These are phyloP conservation scores for Ogataea paraovalis DNA, from an alignment of 805 yeast genomes.

Conservation along the genomic window DNA sequence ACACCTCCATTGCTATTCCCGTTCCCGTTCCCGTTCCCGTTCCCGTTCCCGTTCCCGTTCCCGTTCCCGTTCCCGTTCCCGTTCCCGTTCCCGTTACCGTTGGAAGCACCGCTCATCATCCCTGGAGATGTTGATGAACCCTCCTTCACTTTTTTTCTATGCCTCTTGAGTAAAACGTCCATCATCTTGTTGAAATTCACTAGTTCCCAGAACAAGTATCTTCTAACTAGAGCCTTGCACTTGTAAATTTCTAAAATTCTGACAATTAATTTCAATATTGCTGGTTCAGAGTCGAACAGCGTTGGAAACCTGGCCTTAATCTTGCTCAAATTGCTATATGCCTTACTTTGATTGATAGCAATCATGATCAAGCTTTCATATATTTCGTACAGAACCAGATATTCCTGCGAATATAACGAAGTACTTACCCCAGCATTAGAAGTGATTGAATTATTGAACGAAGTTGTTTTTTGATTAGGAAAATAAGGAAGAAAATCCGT, in stretches of 20 bases:
- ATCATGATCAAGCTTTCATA: constrained; percentile 27
- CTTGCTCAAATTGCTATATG: constrained; percentile 38
- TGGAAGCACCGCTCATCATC: not conserved
- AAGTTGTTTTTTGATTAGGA: constrained; percentile 6
- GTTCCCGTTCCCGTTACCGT: too few relatives aligned
- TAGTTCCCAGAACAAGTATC: constrained; percentile 57
- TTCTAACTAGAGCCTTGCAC: constrained; percentile 58
- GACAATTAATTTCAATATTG: constrained; percentile 49
- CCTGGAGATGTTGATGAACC: not conserved
- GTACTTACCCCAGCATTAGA: constrained; percentile 16
- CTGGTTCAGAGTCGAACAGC: constrained; percentile 49
- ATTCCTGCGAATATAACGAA: constrained; percentile 18
- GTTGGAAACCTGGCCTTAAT: constrained; percentile 48
- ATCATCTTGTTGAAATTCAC: constrained; percentile 51
- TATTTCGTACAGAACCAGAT: constrained; percentile 21
- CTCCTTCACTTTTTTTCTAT: constrained; percentile 30
- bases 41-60: too few relatives aligned
- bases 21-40: too few relatives aligned
- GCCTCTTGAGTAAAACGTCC: constrained; percentile 47
- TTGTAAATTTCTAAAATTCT: constrained; percentile 51
- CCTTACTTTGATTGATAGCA: constrained; percentile 27
- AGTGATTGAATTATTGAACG: constrained; percentile 6
- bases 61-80: too few relatives aligned
- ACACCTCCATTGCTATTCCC: too few relatives aligned
- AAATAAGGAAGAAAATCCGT: constrained; percentile 27